A percentile compares a stretch with the other conserved stretches of the same genome.
Conservation (phyloP, 768 basidiomycete genomes). For the Phaffia tasmanica region DNA sequence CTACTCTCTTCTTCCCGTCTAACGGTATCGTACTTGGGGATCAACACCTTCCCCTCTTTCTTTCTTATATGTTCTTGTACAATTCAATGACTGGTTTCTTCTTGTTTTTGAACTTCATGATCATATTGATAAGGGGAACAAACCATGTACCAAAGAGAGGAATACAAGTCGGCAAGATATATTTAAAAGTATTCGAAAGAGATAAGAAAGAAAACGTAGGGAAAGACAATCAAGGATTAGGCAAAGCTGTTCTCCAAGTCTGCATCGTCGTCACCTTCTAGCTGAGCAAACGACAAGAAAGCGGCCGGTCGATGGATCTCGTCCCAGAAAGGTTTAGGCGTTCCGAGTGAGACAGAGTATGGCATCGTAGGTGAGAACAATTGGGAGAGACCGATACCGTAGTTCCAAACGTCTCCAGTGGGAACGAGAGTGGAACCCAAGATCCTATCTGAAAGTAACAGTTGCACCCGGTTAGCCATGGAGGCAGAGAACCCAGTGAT, state of each 20-base stretch:
- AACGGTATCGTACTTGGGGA: too few relatives aligned
- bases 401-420: slow-evolving; percentile 93
- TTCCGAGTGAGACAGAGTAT: slow-evolving; percentile 76
- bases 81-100: neutral
- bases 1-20: neutral
- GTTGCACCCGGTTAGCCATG: slow-evolving; percentile 57
- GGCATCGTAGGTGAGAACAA: slow-evolving; percentile 71
- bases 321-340: slow-evolving; percentile 91
- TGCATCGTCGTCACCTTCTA: slow-evolving; percentile 85
- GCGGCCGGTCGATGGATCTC: slow-evolving; percentile 89
- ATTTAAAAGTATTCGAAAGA: slow-evolving; percentile 1
- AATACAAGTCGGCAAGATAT: too few relatives aligned
- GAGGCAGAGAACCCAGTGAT: slow-evolving; percentile 22
- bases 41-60: neutral
- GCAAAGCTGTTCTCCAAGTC: slow-evolving; percentile 86
- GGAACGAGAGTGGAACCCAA: slow-evolving; percentile 91
- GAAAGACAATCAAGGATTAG: neutral
- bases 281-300: slow-evolving; percentile 87
- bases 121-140: too few relatives aligned
- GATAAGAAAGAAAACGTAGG: neutral
- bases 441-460: slow-evolving; percentile 87
- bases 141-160: too few relatives aligned
- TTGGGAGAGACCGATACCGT: slow-evolving; percentile 80
- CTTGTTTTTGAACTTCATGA: neutral
- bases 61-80: neutral